Evolutionary conservation across 2,329 filamentous ascomycete genomes (phyloP), one percentile per base, ranked within the genome.

Genomic region (Sporothrix brasiliensis): DNA sequence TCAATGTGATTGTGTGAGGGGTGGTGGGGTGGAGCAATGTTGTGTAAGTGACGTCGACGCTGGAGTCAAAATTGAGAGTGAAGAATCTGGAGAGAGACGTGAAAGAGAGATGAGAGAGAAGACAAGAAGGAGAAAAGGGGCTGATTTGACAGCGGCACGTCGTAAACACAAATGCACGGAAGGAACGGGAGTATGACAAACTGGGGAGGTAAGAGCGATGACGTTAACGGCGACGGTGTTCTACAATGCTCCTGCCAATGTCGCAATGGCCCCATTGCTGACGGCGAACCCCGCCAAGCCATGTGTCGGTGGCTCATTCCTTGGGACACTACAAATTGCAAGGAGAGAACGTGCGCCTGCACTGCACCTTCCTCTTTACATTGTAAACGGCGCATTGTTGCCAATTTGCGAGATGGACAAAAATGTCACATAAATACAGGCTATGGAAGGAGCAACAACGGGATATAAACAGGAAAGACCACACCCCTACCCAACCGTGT

Each of bases 401-500:
- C 58, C 39, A 3, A 3, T 44, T 27, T 16, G 58, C 16, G 5
- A n/a, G 24, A 16, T 14, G 24, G 14, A 54, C 3, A 27, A 27
- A 1, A 11, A 27, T 27, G 13, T 27, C 2, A 54, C 14, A n/a
- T 27, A 3, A 27, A 13, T 30, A 6, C 21, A 27, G 11, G 52
- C 52, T 54, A 58, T 27, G 54, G 54, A 58, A 58, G 27, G 54
- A 39, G 54, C 54, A 49, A 49, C 13, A 30, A 30, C n/a, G 21
- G 14, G 34, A 50, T 6, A 65, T 24, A 30, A 30, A n/a, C 41
- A 49, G n/a, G n/a, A 19, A 30, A 49, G 41, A 24, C 13, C 13
- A 3, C 44, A n/a, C 21, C 4, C 60, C 41, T 44, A 65, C 16
- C 63, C 63, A 14, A 88, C 85, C 0, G 87, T 89, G 72, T 88